These are phyloP conservation scores for Cladosporium halotolerans DNA, from an alignment of 2,329 filamentous ascomycete genomes.

Conservation along the genomic window DNA sequence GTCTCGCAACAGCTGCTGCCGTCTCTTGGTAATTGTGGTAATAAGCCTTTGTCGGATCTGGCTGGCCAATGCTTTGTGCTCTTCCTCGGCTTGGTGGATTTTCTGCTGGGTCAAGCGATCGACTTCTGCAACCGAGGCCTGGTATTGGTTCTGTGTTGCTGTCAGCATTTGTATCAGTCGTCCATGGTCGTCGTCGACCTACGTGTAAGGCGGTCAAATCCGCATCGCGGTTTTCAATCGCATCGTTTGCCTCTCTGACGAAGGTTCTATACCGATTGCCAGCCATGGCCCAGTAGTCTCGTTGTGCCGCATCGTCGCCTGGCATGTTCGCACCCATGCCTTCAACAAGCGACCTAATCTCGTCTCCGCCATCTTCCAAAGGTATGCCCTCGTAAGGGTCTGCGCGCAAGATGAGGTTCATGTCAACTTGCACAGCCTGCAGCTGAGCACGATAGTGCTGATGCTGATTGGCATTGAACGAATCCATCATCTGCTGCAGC, in stretches of 20 bases:
- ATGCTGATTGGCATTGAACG: constrained; percentile 75
- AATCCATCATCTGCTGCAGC: constrained; percentile 66
- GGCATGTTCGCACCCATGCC: constrained; percentile 36
- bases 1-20: constrained; percentile 53
- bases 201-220: constrained; percentile 78
- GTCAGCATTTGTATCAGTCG: neutral
- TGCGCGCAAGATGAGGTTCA: constrained; percentile 76
- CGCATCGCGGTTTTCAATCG: constrained; percentile 80
- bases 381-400: constrained; percentile 68
- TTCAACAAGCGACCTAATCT: constrained; percentile 56
- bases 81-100: constrained; percentile 56
- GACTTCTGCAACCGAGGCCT: constrained; percentile 50
- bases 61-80: constrained; percentile 52
- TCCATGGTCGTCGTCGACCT: constrained; percentile 29
- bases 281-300: constrained; percentile 59
- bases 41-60: constrained; percentile 58
- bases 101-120: constrained; percentile 53
- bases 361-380: constrained; percentile 59
- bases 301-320: constrained; percentile 51
- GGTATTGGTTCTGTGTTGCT: constrained; percentile 48
- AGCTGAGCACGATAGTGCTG: constrained; percentile 82
- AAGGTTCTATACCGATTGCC: constrained; percentile 82
- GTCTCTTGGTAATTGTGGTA: constrained; percentile 51
- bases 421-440: constrained; percentile 85
- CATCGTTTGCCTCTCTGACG: constrained; percentile 77